Conservation (phyloP, 2,329 filamentous ascomycete species). For the Neodidymelliopsis sp. region DNA sequence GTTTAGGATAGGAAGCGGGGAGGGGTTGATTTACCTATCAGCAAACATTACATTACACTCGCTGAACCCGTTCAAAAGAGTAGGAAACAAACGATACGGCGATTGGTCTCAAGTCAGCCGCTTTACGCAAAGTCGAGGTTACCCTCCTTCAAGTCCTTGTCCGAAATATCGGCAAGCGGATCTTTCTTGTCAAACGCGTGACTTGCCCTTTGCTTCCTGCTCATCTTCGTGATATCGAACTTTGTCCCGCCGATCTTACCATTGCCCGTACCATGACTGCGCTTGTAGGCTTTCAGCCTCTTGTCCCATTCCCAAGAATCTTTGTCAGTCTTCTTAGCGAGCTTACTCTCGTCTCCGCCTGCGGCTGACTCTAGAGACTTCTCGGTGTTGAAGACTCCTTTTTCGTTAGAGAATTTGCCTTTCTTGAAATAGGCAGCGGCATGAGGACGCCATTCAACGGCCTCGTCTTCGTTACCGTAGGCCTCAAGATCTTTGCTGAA, state of each 20-base stretch:
- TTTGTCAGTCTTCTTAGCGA: neutral
- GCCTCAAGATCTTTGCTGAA: neutral
- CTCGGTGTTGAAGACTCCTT: constrained; percentile 14
- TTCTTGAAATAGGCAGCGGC: constrained; percentile 22
- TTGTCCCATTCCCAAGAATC: constrained; percentile 22
- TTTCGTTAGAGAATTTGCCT: constrained; percentile 10
- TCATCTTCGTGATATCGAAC: constrained; percentile 25
- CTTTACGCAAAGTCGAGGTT: constrained; percentile 8
- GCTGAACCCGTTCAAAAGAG: too few species aligned
- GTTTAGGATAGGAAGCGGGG: too few species aligned
- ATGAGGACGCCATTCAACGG: constrained; percentile 13
- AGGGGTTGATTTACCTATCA: too few species aligned
- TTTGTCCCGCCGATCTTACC: constrained; percentile 15
- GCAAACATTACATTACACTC: too few species aligned
- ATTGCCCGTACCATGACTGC: neutral
- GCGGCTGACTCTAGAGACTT: constrained; percentile 16
- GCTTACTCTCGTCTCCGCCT: neutral
- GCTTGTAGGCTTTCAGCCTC: constrained; percentile 13
- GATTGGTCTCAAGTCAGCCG: too few species aligned
- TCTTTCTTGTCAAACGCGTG: constrained; percentile 19
- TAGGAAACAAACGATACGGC: too few species aligned
- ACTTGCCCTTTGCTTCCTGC: constrained; percentile 17
- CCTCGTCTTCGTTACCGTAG: constrained; percentile 18
- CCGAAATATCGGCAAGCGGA: constrained; percentile 17
- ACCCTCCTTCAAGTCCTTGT: constrained; percentile 17